Percentiles rank a stretch among this genome's conserved stretches.
Conservation (phyloP, 2,329 filamentous ascomycete genomes). For the Aspergillus neoniger region DNA sequence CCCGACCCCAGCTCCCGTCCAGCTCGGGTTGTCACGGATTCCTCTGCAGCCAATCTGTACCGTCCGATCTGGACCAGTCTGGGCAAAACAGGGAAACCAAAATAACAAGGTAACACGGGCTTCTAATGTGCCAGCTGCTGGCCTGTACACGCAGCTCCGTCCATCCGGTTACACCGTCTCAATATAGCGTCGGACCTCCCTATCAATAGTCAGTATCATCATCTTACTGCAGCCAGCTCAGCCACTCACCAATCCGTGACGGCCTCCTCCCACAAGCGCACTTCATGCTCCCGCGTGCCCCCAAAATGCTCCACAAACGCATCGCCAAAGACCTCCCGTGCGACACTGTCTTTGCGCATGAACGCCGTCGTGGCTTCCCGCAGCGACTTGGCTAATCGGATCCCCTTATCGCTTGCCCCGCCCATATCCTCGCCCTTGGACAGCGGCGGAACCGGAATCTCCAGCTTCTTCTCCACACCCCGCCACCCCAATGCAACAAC, state of each 20-base stretch:
- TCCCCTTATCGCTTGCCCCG: constrained; percentile 68
- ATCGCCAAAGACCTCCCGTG: constrained; percentile 91
- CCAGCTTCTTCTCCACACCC: constrained; percentile 88
- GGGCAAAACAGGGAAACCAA: not conserved
- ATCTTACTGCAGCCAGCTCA: constrained; percentile 28
- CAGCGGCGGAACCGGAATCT: constrained; percentile 78
- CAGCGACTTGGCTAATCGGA: constrained; percentile 78
- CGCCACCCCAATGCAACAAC: constrained; percentile 87
- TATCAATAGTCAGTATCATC: constrained; percentile 36
- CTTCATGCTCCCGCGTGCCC: constrained; percentile 88
- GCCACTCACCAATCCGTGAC: constrained; percentile 88
- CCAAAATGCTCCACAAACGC: constrained; percentile 95
- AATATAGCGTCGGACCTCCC: constrained; percentile 77
- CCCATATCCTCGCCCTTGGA: constrained; percentile 84
- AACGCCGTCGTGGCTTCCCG: constrained; percentile 83
- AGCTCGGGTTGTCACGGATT: too few relatives aligned
- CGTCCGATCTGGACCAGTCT: not conserved
- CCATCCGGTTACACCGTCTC: constrained; percentile 63
- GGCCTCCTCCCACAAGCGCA: constrained; percentile 88
- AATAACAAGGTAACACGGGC: not conserved
- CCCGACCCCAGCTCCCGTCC: constrained; percentile 5
- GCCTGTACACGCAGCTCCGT: not conserved
- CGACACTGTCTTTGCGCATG: constrained; percentile 74
- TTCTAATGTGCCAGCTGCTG: constrained; percentile 1
- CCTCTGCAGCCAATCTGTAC: too few relatives aligned